phyloP scores from a whole-genome alignment of 2,329 filamentous ascomycete genomes.

The Gaeumannomyces sp. region DNA sequence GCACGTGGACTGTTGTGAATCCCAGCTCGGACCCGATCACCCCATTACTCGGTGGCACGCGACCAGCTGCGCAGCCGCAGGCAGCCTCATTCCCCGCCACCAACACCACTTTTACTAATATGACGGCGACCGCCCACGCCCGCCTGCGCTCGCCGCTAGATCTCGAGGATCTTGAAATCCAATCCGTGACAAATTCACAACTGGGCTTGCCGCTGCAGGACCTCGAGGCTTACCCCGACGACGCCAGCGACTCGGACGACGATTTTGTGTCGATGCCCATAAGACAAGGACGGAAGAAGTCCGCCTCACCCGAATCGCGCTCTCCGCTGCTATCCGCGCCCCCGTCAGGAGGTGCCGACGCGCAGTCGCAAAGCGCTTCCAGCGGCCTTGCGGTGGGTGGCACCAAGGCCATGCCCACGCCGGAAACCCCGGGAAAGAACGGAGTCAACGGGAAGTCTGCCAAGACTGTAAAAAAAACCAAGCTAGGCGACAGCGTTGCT shows the following conservation, averaged over 20 bases:
- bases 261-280: conserved; percentile 17
- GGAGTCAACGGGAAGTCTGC: background rate
- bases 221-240: conserved; percentile 9
- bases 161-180: conserved; percentile 5
- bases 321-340: conserved; percentile 1
- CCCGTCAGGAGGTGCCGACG: background rate
- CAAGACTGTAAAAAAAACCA: background rate
- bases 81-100: conserved; percentile 3
- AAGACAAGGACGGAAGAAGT: conserved; percentile 11
- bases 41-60: background rate
- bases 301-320: conserved; percentile 2
- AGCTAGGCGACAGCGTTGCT: background rate
- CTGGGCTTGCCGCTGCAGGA: conserved; percentile 10
- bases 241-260: conserved; percentile 9
- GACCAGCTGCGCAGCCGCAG: background rate
- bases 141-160: conserved; percentile 2
- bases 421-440: background rate
- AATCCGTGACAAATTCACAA: background rate
- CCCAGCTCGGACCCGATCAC: conserved; percentile 13
- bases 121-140: background rate
- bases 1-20: conserved; percentile 29
- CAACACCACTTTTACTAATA: background rate
- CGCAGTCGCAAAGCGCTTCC: background rate
- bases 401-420: background rate
- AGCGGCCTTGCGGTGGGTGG: background rate